Percentiles rank a stretch among this genome's conserved stretches.
Evolutionary conservation across 179 eudicot genomes (phyloP).

Genomic region (Sideroxylon spinosum): DNA sequence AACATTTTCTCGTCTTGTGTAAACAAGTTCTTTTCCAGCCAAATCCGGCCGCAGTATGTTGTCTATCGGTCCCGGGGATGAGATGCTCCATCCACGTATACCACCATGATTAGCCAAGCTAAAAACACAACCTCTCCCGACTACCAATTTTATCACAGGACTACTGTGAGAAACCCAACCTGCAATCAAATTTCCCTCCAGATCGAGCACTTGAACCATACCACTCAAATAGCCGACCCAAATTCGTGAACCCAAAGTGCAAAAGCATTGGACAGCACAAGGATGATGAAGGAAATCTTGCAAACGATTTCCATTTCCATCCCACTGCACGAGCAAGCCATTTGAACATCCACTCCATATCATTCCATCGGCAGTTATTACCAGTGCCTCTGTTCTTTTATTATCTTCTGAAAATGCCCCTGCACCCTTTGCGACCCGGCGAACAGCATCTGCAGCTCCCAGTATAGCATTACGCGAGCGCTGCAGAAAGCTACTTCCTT

Average conservation of each 20-base stretch:
- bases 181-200: constrained; percentile 71
- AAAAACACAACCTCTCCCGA: constrained; percentile 62
- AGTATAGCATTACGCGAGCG: constrained; percentile 92
- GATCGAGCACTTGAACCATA: constrained; percentile 68
- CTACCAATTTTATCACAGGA: constrained; percentile 75
- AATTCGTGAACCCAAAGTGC: constrained; percentile 66
- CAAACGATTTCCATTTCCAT: constrained; percentile 72
- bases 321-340: constrained; percentile 87
- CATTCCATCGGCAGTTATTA: constrained; percentile 68
- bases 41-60: constrained; percentile 52
- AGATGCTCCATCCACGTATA: constrained; percentile 85
- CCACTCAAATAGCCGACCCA: constrained; percentile 98
- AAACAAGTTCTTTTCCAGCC: constrained; percentile 57
- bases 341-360: constrained; percentile 90
- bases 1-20: constrained; percentile 63
- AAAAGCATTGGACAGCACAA: constrained; percentile 72
- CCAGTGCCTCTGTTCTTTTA: constrained; percentile 85
- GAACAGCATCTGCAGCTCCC: constrained; percentile 99
- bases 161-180: constrained; percentile 91
- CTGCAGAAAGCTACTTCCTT: constrained; percentile 60
- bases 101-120: constrained; percentile 98
- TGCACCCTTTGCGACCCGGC: constrained; percentile 84
- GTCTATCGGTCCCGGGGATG: constrained; percentile 89
- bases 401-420: constrained; percentile 75
- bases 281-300: constrained; percentile 74